Percentiles rank a stretch among this genome's conserved stretches.
phyloP scores from a whole-genome alignment of 768 basidiomycete species.

The Suillus alpinus region DNA sequence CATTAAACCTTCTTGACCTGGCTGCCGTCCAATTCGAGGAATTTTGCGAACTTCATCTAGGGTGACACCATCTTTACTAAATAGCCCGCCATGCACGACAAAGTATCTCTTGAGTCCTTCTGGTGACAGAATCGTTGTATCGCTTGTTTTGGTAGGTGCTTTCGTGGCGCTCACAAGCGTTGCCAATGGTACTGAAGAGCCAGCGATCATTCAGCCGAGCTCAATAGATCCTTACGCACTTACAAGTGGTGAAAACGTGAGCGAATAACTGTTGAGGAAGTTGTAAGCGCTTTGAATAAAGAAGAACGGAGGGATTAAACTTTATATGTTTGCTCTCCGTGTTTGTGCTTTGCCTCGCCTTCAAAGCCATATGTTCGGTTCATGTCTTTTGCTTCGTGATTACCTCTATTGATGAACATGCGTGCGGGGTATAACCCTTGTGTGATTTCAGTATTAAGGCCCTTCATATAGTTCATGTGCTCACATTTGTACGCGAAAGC shows the following conservation, averaged over 20 bases:
- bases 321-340: constrained; percentile 94
- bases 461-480: constrained; percentile 22
- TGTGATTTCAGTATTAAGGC: constrained; percentile 10
- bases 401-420: constrained; percentile 94
- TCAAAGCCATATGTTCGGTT: constrained; percentile 93
- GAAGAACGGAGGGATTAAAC: constrained; percentile 31
- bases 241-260: constrained; percentile 87
- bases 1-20: constrained; percentile 94
- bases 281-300: background rate
- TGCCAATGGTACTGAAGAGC: constrained; percentile 76
- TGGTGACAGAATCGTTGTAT: constrained; percentile 71
- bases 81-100: constrained; percentile 94
- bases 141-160: constrained; percentile 38
- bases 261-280: constrained; percentile 69
- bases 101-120: constrained; percentile 87
- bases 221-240: constrained; percentile 25
- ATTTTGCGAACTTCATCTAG: constrained; percentile 91
- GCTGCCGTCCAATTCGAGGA: constrained; percentile 83
- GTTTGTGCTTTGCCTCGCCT: constrained; percentile 95
- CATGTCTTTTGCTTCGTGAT: constrained; percentile 98
- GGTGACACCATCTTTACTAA: constrained; percentile 93
- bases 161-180: constrained; percentile 79
- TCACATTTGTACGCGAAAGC: constrained; percentile 94
- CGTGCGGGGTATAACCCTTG: constrained; percentile 86
- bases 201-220: constrained; percentile 6